Base-by-base conservation (phyloP, 768 basidiomycete species). In the Infundibulicybe gibba region DNA sequence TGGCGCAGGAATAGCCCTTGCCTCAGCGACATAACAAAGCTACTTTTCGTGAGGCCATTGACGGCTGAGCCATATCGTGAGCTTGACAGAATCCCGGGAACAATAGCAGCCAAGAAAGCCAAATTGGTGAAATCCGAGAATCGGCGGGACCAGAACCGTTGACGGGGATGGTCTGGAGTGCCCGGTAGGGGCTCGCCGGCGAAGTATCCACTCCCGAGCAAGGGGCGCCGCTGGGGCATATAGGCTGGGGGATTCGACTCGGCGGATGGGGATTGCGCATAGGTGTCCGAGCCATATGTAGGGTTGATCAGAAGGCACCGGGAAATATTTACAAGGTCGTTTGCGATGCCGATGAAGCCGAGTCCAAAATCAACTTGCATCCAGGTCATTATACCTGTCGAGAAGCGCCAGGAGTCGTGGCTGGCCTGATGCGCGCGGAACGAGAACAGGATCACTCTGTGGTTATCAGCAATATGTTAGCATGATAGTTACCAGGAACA, bases 241-340 rank as follows among this genome's bases (percentile, higher is more conserved):
- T 45, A 43, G 10, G 44, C 49, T 66, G 63, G 38, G 54, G 57
- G 12, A 20, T 35, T 25, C 25, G 25, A 25, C 25, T 25, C 25
- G 25, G 58, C 61, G 13, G 61, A 58, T 13, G 59, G 56, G 4
- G 62, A 58, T 32, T 67, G 59, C 0, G 49, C 52, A 31, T 51
- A 67, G 47, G 43, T 65, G 30, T 62, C 59, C 6, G 59, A 55
- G 3, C 66, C 62, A 50, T 58, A 69, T 1, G 70, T 71, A 6
- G 72, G 58, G 48, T 72, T 72, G 33, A 74, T 60, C 15, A 73
- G 55, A 19, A 70, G 42, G 49, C 67, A 69, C n/a, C 67, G 62
- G 12, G 71, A 43, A 17, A 71, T 55, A 44, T 58, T 59, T 31
- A 67, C 60, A 12, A 70, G 54, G 45, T 71, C 68, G 49, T 59